These are phyloP conservation scores for Medicago ruthenica DNA, from an alignment of 306 rosid species.

Conservation along the genomic window DNA sequence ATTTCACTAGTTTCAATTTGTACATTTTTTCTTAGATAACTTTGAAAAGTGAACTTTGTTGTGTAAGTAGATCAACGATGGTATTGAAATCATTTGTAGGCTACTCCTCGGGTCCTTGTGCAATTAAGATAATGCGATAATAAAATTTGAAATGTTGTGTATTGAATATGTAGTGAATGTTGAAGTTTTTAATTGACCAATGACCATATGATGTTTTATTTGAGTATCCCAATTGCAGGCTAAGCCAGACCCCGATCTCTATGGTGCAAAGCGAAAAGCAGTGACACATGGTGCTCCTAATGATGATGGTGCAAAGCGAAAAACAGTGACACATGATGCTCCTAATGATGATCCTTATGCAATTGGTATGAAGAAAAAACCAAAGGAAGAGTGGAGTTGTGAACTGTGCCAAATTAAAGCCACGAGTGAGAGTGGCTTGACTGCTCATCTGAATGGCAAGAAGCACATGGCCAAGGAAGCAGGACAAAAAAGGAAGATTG, in stretches of 20 bases:
- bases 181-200: too few species aligned
- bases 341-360: slow-evolving; percentile 29
- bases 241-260: slow-evolving; percentile 53
- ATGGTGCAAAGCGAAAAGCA: slow-evolving; percentile 55
- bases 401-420: slow-evolving; percentile 56
- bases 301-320: slow-evolving; percentile 7
- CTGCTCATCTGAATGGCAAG: slow-evolving; percentile 64
- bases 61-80: background rate
- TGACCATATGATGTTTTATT: slow-evolving; percentile 37
- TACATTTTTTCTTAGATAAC: background rate
- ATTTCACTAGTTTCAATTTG: background rate
- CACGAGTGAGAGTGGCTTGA: slow-evolving; percentile 45
- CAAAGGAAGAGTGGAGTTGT: slow-evolving; percentile 69
- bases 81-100: background rate
- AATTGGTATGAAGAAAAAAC: slow-evolving; percentile 47
- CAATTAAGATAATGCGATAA: background rate
- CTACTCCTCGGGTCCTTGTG: background rate
- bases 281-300: slow-evolving; percentile 7
- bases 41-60: background rate
- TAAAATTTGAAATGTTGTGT: background rate
- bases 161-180: background rate
- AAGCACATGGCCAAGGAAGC: slow-evolving; percentile 69
- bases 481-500: slow-evolving; percentile 31
- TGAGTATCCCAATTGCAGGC: slow-evolving; percentile 58
- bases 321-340: slow-evolving; percentile 1